These are phyloP conservation scores for Psilocybe tampanensis DNA, from an alignment of 768 basidiomycete species.

Conservation along the genomic window DNA sequence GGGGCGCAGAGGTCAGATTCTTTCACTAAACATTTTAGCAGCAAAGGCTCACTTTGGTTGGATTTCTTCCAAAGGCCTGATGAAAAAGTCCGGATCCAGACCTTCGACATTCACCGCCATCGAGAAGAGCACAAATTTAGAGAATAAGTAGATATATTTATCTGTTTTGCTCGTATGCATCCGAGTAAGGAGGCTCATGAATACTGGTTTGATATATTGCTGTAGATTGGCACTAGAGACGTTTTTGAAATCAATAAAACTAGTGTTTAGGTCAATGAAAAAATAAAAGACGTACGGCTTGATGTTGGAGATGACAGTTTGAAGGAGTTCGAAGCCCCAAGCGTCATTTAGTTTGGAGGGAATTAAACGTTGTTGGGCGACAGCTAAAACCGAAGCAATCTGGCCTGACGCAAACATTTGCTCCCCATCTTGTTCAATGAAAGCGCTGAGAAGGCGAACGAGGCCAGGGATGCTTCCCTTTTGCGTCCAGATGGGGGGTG, in stretches of 20 bases:
- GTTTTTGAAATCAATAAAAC: background rate
- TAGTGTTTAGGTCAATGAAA: background rate
- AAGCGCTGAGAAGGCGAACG: constrained; percentile 84
- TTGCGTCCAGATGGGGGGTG: constrained; percentile 87
- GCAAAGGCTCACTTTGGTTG: constrained; percentile 70
- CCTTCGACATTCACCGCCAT: constrained; percentile 77
- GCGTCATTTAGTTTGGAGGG: constrained; percentile 86
- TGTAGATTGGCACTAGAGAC: constrained; percentile 57
- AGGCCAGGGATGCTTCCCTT: constrained; percentile 95
- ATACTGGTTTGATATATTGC: constrained; percentile 72
- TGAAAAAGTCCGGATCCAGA: constrained; percentile 77
- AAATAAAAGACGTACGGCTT: constrained; percentile 62
- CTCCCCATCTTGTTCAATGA: constrained; percentile 68
- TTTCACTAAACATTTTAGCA: background rate
- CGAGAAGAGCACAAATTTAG: constrained; percentile 74
- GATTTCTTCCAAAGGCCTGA: constrained; percentile 78
- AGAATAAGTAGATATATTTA: constrained; percentile 81
- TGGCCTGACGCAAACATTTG: constrained; percentile 75
- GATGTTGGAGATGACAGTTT: constrained; percentile 71
- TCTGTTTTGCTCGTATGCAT: constrained; percentile 90
- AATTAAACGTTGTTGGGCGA: constrained; percentile 88
- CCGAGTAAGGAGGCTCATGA: constrained; percentile 81
- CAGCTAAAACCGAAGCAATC: constrained; percentile 77
- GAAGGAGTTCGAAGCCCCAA: constrained; percentile 90
- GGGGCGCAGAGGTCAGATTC: background rate